Conservation (phyloP, 2,329 filamentous ascomycete genomes). For the Elsinoe perseae region DNA sequence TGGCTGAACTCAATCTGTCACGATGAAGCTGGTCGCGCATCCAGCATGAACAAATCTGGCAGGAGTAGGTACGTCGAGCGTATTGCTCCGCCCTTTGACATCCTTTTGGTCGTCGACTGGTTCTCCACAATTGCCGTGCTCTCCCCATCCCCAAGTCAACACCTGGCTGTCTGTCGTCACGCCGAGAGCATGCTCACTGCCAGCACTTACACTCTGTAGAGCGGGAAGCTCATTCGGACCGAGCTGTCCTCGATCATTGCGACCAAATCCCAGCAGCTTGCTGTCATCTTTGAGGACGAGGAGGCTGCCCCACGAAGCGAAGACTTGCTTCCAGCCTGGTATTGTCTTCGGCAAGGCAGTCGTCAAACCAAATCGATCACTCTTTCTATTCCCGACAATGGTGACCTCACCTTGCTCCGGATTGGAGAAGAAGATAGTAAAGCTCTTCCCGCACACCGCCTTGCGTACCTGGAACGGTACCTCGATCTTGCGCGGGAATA, state of each 20-base stretch:
- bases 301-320: conserved; percentile 75
- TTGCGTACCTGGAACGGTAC: conserved; percentile 55
- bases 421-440: conserved; percentile 62
- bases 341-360: conserved; percentile 44
- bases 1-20: conserved; percentile 30
- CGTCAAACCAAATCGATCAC: conserved; percentile 49
- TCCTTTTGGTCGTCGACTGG: conserved; percentile 53
- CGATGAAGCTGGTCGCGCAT: conserved; percentile 82
- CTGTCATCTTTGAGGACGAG: conserved; percentile 60
- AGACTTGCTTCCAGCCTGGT: conserved; percentile 57
- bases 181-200: conserved; percentile 83
- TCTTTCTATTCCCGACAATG: conserved; percentile 70
- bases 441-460: conserved; percentile 75
- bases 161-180: conserved; percentile 58
- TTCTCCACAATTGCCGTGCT: conserved; percentile 91
- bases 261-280: conserved; percentile 64
- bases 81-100: conserved; percentile 62
- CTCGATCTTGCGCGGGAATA: conserved; percentile 54
- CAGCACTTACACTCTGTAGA: conserved; percentile 61
- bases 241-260: conserved; percentile 77
- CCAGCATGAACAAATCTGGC: conserved; percentile 67
- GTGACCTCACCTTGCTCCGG: conserved; percentile 50
- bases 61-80: conserved; percentile 48
- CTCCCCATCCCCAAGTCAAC: conserved; percentile 90
- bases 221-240: conserved; percentile 54